Conservation (phyloP, 176 grass and related monocot genomes). For the Tillandsia fasciculata region DNA sequence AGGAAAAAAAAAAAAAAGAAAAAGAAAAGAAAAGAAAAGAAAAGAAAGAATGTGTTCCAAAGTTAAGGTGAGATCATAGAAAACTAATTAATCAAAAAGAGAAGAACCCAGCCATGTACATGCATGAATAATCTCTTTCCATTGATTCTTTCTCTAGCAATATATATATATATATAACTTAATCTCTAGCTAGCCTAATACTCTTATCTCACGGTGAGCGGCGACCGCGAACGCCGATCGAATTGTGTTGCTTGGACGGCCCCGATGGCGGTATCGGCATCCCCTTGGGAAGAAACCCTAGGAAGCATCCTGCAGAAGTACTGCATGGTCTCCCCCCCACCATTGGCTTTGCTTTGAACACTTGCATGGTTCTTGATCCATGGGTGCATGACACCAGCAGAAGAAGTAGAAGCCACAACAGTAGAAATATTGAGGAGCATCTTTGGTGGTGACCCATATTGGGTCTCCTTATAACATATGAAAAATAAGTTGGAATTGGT, state of each 20-base stretch:
- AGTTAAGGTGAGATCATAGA: not conserved
- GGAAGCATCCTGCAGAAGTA: not conserved
- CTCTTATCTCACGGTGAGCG: not conserved
- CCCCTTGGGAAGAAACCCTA: not conserved
- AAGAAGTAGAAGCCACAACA: not conserved
- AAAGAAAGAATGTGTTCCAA: not conserved
- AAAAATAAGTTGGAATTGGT: too few relatives aligned
- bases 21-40: not conserved
- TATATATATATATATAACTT: not conserved
- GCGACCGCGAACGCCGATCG: not conserved
- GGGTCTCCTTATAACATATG: not conserved
- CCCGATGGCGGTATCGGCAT: conserved; percentile 8
- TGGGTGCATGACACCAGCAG: not conserved
- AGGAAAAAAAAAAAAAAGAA: not conserved
- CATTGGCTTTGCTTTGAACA: not conserved
- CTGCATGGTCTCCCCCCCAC: not conserved
- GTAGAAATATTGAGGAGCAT: not conserved
- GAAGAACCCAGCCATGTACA: not conserved
- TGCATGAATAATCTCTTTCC: not conserved
- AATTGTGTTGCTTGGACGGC: conserved; percentile 17
- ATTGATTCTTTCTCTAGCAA: not conserved
- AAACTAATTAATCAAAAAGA: not conserved
- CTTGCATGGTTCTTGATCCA: not conserved
- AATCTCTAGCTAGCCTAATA: not conserved
- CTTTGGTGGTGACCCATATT: conserved; percentile 13